Conservation (phyloP, 225 moss, liverwort and hornwort species). For the Climacium dendroides region DNA sequence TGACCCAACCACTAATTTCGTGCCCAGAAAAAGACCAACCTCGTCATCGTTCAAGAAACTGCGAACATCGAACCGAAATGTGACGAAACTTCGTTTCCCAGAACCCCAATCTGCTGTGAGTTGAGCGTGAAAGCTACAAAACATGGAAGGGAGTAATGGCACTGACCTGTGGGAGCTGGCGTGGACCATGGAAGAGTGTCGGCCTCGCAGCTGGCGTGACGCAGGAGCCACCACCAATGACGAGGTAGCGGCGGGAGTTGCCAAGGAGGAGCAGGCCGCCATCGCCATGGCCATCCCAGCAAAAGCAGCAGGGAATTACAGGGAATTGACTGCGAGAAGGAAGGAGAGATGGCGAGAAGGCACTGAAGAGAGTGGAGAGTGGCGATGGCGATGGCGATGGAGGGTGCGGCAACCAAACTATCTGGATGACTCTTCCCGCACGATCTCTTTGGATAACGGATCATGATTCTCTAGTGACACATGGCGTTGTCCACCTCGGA, state of each 20-base stretch:
- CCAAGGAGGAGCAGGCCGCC: constrained; percentile 18
- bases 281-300: constrained; percentile 29
- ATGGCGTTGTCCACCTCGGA: not conserved
- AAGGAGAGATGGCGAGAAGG: not conserved
- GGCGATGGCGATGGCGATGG: not conserved
- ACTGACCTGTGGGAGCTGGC: constrained; percentile 12
- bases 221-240: not conserved
- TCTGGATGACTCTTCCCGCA: not conserved
- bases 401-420: not conserved
- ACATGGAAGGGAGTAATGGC: not conserved
- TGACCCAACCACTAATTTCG: not conserved
- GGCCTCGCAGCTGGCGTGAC: not conserved
- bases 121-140: not conserved
- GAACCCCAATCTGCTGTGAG: not conserved
- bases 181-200: constrained; percentile 3
- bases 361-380: not conserved
- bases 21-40: not conserved
- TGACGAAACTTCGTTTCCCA: too few relatives aligned
- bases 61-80: not conserved
- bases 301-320: not conserved
- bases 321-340: not conserved
- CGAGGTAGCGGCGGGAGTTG: not conserved
- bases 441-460: constrained; percentile 25
- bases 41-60: not conserved
- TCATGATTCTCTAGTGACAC: not conserved